Base-by-base conservation (phyloP, 2,329 filamentous ascomycete species). In the Sporothrix phasma region DNA sequence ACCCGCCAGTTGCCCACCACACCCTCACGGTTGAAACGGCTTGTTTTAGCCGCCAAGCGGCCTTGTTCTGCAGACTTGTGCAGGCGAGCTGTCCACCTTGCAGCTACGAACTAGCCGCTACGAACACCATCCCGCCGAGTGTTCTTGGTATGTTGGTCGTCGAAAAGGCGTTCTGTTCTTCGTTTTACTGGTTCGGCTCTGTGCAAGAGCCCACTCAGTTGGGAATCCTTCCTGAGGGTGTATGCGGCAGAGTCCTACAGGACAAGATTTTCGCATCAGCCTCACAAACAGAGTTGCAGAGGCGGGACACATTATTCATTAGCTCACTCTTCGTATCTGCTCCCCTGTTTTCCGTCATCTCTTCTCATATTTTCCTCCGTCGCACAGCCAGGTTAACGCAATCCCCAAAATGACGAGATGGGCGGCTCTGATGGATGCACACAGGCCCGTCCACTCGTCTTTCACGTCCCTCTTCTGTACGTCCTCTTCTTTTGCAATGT, bases 1-100 rank as follows among this genome's bases (percentile, higher is more conserved):
- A 54, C 39, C 51, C 19, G 51, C 47, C 51, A 39, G n/a, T n/a
- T 37, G 11, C 54, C 24, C 58, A 46, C 58, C 43, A 41, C 62
- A 61, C 61, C 61, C 51, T 58, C 51, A 34, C 22, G 43, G 53
- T 49, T 59, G 62, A 64, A 64, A 64, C 62, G 31, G 39, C 62
- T 31, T 37, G 60, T 47, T 64, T 64, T 64, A 64, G 62, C 62
- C 53, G 53, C 43, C n/a, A 58, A 58, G 51, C 61, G 39, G 17
- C 43, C 39, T 22, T 29, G 22, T 24, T 26, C n/a, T 34, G 26
- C 17, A 37, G 17, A 39, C 31, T 37, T 4, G 15, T n/a, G n/a
- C 51, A 56, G 29, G 22, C 41, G 19, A 26, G 5, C 24, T 15
- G 24, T 29, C 19, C 24, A 24, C 5, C 46, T 49, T 49, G 46